Evolutionary conservation across 106 monocot species (phyloP).

Genomic region (Alisma plantagoaquatica): DNA sequence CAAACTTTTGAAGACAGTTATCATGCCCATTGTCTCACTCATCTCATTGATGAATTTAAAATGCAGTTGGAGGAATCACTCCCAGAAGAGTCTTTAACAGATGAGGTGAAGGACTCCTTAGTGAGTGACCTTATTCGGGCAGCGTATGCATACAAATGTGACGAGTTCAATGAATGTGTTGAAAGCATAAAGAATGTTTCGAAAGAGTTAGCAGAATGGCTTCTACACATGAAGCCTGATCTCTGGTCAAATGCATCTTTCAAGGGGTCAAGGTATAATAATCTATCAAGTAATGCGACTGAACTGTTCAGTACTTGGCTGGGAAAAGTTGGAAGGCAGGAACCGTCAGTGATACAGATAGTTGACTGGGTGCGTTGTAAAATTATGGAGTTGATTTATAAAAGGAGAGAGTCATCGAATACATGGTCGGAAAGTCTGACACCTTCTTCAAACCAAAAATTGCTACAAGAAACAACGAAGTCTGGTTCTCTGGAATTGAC

Average conservation of each 20-base stretch:
- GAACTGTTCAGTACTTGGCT: slow-evolving; percentile 65
- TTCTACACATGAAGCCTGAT: slow-evolving; percentile 58
- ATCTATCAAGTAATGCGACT: slow-evolving; percentile 39
- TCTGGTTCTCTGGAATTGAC: slow-evolving; percentile 38
- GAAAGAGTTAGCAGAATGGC: slow-evolving; percentile 69
- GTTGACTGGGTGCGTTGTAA: slow-evolving; percentile 84
- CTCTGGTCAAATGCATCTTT: slow-evolving; percentile 87
- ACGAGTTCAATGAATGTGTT: slow-evolving; percentile 67
- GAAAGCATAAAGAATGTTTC: slow-evolving; percentile 65
- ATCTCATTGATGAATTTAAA: slow-evolving; percentile 72
- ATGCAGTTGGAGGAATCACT: slow-evolving; percentile 56
- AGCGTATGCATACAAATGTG: slow-evolving; percentile 57
- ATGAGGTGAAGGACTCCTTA: slow-evolving; percentile 44
- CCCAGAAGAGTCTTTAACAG: slow-evolving; percentile 18
- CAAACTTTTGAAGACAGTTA: slow-evolving; percentile 51
- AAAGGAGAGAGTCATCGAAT: slow-evolving; percentile 49
- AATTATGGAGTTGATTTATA: slow-evolving; percentile 92
- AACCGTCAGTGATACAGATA: slow-evolving; percentile 77
- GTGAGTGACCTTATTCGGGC: slow-evolving; percentile 36
- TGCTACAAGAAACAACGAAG: slow-evolving; percentile 43
- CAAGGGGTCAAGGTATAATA: slow-evolving; percentile 59
- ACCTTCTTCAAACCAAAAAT: slow-evolving; percentile 51
- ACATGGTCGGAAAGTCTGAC: slow-evolving; percentile 65
- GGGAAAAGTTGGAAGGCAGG: slow-evolving; percentile 37
- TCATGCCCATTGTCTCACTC: slow-evolving; percentile 48